These are phyloP conservation scores for Cucurbita maxima DNA, from an alignment of 306 rosid genomes.

Conservation along the genomic window DNA sequence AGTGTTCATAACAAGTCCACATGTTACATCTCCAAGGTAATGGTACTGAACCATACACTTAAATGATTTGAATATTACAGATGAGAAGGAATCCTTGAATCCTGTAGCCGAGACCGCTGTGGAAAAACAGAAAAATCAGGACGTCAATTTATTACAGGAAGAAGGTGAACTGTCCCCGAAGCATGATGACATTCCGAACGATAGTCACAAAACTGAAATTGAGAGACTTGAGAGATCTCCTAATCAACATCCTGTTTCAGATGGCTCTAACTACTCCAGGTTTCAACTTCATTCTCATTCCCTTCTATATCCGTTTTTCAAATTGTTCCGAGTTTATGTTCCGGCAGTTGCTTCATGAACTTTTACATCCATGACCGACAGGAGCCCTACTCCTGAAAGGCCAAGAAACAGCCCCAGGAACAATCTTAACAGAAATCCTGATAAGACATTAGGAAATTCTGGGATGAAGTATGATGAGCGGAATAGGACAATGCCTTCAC, in stretches of 20 bases:
- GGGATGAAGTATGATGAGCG: conserved; percentile 23
- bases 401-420: conserved; percentile 18
- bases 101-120: conserved; percentile 11
- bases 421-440: conserved; percentile 24
- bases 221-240: conserved; percentile 23
- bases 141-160: conserved; percentile 43
- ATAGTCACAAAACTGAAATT: conserved; percentile 39
- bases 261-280: conserved; percentile 57
- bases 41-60: conserved; percentile 15
- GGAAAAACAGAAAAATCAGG: conserved; percentile 24
- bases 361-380: conserved; percentile 19
- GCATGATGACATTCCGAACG: conserved; percentile 29
- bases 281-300: conserved; percentile 13
- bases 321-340: background rate
- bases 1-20: background rate
- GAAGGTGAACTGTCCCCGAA: conserved; percentile 78
- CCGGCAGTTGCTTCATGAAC: conserved; percentile 7
- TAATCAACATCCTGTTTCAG: conserved; percentile 30
- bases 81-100: conserved; percentile 23
- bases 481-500: conserved; percentile 20
- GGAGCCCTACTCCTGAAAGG: conserved; percentile 36
- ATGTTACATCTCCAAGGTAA: background rate
- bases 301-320: background rate
- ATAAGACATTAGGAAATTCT: conserved; percentile 24
- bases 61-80: conserved; percentile 30